Base-by-base conservation (phyloP, 495 filamentous ascomycete species). In the Penicillium maclennaniae region DNA sequence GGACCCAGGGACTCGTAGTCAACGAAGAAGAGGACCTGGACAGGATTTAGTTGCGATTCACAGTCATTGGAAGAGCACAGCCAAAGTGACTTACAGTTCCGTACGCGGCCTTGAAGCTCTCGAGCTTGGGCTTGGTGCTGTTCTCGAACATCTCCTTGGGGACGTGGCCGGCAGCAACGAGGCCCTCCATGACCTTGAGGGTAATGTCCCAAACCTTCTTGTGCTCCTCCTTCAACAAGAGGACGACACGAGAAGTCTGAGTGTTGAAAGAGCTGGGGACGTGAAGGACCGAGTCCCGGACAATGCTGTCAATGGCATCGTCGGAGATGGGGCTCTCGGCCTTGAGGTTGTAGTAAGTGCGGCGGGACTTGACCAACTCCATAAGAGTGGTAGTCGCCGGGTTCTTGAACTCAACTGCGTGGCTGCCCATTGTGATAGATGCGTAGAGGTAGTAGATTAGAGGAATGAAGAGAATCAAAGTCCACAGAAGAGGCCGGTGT, bases 231-330 rank as follows among this genome's bases (percentile, higher is more conserved):
- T 73, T 73, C 46, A 80, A 53, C 14, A 79, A 61, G 4, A 81
- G 62, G 12, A 77, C 70, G 10, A 73, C 49, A 21, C 78, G 76
- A 9, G 71, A 73, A 42, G 78, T 77, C 62, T 81, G 78, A 51
- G 73, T 77, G 66, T 81, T 79, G 69, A 79, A 81, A 16, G 78
- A 69, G 59, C 69, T 75, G 54, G 78, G 78, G 4, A 71, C 65
- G 49, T 74, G 68, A 20, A 75, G 72, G 41, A 81, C 55, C n/a
- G 74, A 63, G 45, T 73, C 56, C 40, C 62, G 43, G 51, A 79
- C 70, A 45, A 81, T 69, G 36, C 49, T 26, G 54, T 73, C 58
- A 49, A 73, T 69, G 61, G 59, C 58, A 31, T 66, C 65, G 45
- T 73, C 70, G 36, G 68, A 66, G 61, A 79, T 69, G 28, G 74